Conservation (phyloP, 345 rosid genomes). For the Salix koriyanagi region DNA sequence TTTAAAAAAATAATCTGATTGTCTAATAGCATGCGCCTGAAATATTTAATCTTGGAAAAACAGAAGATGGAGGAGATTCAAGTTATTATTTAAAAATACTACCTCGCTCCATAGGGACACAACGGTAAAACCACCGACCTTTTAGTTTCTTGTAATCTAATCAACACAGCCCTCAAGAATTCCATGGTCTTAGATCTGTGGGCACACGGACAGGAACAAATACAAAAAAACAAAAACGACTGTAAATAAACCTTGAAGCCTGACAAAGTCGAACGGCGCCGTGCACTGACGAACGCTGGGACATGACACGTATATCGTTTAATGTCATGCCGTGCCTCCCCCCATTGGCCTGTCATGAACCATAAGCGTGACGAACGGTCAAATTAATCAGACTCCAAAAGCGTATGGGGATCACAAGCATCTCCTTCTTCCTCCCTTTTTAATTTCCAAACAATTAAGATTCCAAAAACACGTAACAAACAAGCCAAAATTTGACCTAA, state of each 20-base stretch:
- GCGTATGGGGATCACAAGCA: background rate
- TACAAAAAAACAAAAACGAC: background rate
- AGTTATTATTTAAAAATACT: no score
- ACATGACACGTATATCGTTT: conserved; percentile 16
- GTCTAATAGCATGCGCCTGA: no score
- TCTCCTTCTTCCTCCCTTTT: background rate
- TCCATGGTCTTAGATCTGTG: background rate
- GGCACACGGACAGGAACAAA: background rate
- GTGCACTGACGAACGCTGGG: background rate
- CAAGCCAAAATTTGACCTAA: background rate
- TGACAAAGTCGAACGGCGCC: conserved; percentile 24
- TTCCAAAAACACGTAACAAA: background rate
- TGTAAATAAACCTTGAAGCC: background rate
- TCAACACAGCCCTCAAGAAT: background rate
- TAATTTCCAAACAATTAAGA: background rate
- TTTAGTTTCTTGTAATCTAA: no score
- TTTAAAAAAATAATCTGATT: no score
- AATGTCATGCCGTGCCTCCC: conserved; percentile 18
- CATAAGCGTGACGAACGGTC: conserved; percentile 62
- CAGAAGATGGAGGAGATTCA: no score
- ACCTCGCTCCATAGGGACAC: no score
- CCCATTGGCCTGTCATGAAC: conserved; percentile 51
- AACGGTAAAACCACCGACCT: no score
- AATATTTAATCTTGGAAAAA: no score
- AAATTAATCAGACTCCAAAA: conserved; percentile 41